Evolutionary conservation across 352 stramenopile genomes (phyloP), one percentile per base, ranked within the genome.

Genomic region (Globisporangium okanoganense): DNA sequence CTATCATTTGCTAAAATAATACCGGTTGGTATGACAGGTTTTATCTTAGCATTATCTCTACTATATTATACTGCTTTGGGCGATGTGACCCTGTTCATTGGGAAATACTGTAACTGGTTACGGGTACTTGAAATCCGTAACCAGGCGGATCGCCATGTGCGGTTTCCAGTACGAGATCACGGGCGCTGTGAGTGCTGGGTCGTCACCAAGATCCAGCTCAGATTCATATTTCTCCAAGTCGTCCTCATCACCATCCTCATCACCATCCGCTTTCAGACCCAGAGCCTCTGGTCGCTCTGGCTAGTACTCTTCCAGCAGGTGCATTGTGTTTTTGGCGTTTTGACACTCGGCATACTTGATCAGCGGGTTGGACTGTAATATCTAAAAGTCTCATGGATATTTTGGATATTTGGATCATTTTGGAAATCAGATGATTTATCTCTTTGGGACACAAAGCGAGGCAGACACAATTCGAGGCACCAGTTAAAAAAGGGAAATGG

Each of bases 131-230:
- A 91, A 91, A 33, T 87, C 81, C 2, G 82, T 91, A 53, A 93
- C 84, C 16, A 93, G 63, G 6, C 81, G 73, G 41, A 93, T 73
- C 57, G 76, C 82, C 65, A 79, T 85, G 27, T 80, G 74, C 31
- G 84, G 76, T 50, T 93, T 93, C 84, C 84, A 93, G 62, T 88
- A 92, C 12, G 81, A 79, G 31, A 90, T 67, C 16, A 85, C 65
- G 12, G 63, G 66, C 1, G 64, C 72, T 9, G 61, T 65, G 27
- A 76, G 52, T 38, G 78, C 66, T 10, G 72, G 62, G 20, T 79
- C 68, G 9, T 61, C 50, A 0, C 53, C n/a, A n/a, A n/a, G n/a
- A n/a, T n/a, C 62, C 7, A 59, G 41, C 2, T 60, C 59, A 1
- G 57, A 56, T 3, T 49, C 41, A 0, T 65, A 56, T 2, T 58